phyloP scores from a whole-genome alignment of 83 land plant genomes.

The Diphasiastrum complanatum region DNA sequence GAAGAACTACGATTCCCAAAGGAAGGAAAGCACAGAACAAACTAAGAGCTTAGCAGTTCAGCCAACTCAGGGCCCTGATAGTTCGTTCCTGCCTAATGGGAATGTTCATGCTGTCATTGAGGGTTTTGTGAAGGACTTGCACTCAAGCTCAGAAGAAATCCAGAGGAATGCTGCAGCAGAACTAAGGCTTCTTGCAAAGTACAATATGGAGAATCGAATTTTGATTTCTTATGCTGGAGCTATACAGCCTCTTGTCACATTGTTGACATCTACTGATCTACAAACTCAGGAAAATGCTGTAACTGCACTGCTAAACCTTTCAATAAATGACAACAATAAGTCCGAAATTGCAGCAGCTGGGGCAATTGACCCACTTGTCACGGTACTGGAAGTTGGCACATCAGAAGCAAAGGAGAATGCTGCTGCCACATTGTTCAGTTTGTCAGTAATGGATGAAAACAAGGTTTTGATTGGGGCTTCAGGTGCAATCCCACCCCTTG shows the following conservation, averaged over 20 bases:
- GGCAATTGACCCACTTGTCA: constrained; percentile 46
- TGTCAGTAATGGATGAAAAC: constrained; percentile 49
- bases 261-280: constrained; percentile 34
- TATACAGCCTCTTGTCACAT: constrained; percentile 31
- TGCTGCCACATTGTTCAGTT: constrained; percentile 59
- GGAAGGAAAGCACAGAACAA: no score
- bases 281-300: constrained; percentile 55
- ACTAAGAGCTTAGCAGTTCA: no score
- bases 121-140: constrained; percentile 19
- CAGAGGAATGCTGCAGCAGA: constrained; percentile 42
- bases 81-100: not conserved
- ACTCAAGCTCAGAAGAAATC: constrained; percentile 10
- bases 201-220: constrained; percentile 40
- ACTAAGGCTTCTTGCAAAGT: constrained; percentile 46
- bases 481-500: constrained; percentile 51
- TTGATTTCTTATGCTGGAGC: constrained; percentile 49
- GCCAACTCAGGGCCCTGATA: not conserved
- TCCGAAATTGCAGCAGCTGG: constrained; percentile 39
- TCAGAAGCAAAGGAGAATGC: constrained; percentile 52
- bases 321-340: constrained; percentile 53
- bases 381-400: constrained; percentile 45
- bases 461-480: constrained; percentile 45
- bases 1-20: no score
- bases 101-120: constrained; percentile 13
- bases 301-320: constrained; percentile 48